Base-by-base conservation (phyloP, 73 alveolate genomes). In the Paramecium caudatum region DNA sequence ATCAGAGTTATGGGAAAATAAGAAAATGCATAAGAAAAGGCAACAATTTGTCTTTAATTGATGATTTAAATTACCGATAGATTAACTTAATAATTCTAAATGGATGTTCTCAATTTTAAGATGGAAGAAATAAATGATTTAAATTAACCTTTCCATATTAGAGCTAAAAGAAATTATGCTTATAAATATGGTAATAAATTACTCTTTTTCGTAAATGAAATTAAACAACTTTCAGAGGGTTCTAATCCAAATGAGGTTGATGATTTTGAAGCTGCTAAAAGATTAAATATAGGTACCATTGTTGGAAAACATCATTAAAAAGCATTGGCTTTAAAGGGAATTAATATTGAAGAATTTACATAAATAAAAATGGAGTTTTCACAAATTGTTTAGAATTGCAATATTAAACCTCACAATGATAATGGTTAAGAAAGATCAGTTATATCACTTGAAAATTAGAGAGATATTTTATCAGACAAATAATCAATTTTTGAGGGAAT, bases 121-220 rank as follows among this genome's bases (percentile, higher is more conserved):
- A 82, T 63, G 61, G 91, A 82, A 12, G 91, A 82, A 9, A 25
- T 82, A 13, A 82, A 47, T 82, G 81, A 82, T 10, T 50, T 80
- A 13, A 82, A 61, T 21, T 46, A 61, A 12, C 61, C 61, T 16
- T 81, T 81, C 46, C 50, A 62, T 4, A 13, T 81, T 19, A 81
- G 91, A 81, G 91, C 49, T 3, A 81, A 81, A 33, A 27, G 15
- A 16, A 46, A 45, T 10, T 81, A 13, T 47, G 65, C 33, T 21
- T 81, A 62, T 55, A 45, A 62, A 16, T 81, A 81, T 46, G 81
- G 91, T 1, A 47, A 41, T 15, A 82, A 82, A 65, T 10, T 82
- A 15, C 47, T 39, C 7, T 82, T 41, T 61, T 82, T 82, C 65
- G 43, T 82, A n/a, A 82, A 61, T 15, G 91, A 82, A 47, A 23